Percentiles rank a stretch among this genome's conserved stretches.
phyloP scores from a whole-genome alignment of 768 basidiomycete species.

The Boletus barrowsii region DNA sequence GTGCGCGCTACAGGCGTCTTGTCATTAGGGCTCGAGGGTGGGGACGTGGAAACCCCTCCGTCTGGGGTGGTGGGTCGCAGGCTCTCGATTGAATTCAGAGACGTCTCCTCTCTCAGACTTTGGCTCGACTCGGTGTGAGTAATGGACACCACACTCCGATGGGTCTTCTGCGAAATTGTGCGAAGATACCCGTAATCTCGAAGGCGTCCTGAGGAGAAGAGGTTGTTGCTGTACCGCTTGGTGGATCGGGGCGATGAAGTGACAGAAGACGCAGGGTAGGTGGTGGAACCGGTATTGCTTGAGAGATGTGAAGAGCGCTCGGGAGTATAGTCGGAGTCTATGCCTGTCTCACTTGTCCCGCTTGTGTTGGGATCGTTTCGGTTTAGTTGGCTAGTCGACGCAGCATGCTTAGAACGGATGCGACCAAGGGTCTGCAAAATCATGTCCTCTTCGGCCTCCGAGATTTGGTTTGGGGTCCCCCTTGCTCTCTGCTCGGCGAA shows the following conservation, averaged over 20 bases:
- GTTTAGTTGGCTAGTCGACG: conserved; percentile 17
- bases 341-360: conserved; percentile 14
- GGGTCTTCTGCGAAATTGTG: conserved; percentile 45
- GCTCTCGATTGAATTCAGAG: conserved; percentile 43
- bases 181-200: conserved; percentile 72
- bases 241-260: conserved; percentile 44
- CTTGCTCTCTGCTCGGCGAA: conserved; percentile 75
- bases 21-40: conserved; percentile 43
- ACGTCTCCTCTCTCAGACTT: conserved; percentile 45
- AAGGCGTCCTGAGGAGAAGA: conserved; percentile 79
- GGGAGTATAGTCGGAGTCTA: conserved; percentile 31
- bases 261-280: conserved; percentile 38
- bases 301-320: conserved; percentile 35
- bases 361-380: conserved; percentile 17
- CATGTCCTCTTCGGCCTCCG: conserved; percentile 85
- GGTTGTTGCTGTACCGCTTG: conserved; percentile 82
- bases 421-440: conserved; percentile 68
- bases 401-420: conserved; percentile 39
- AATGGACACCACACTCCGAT: conserved; percentile 38
- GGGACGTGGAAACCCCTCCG: conserved; percentile 39
- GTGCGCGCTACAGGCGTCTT: conserved; percentile 40
- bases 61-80: conserved; percentile 59
- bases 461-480: conserved; percentile 64
- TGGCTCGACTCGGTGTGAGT: conserved; percentile 46
- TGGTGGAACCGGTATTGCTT: conserved; percentile 37